phyloP scores from a whole-genome alignment of 2,329 filamentous ascomycete genomes.

The Myrmaecium sp. region DNA sequence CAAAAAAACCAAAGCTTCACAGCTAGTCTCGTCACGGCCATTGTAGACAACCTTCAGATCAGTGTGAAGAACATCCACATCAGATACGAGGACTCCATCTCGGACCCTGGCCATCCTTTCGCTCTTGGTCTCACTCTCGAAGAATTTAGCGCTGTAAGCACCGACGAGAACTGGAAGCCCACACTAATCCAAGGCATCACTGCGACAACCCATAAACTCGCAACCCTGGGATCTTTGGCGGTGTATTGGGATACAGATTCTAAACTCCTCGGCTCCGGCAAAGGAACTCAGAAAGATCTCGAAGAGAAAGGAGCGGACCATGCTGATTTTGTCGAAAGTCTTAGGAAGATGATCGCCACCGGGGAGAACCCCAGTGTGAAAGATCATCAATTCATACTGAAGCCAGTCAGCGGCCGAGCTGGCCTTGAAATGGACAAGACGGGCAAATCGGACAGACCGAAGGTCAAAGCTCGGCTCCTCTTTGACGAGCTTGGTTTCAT shows the following conservation, averaged over 20 bases:
- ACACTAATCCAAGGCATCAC: constrained; percentile 86
- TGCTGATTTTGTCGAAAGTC: constrained; percentile 57
- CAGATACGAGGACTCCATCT: constrained; percentile 94
- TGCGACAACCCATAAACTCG: constrained; percentile 78
- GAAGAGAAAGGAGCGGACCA: constrained; percentile 37
- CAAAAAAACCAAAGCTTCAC: constrained; percentile 97
- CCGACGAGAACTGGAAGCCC: constrained; percentile 84
- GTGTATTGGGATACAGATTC: constrained; percentile 98
- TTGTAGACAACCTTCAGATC: constrained; percentile 96
- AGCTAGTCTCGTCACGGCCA: constrained; percentile 83
- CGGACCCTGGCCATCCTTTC: constrained; percentile 86
- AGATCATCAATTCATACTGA: constrained; percentile 82
- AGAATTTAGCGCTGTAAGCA: constrained; percentile 94
- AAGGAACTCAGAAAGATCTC: constrained; percentile 46
- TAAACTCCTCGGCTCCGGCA: constrained; percentile 63
- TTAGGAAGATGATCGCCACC: constrained; percentile 65
- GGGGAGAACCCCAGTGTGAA: constrained; percentile 39
- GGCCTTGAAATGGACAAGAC: constrained; percentile 93
- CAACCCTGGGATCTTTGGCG: constrained; percentile 73
- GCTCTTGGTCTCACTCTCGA: constrained; percentile 82
- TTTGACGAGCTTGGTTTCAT: constrained; percentile 97
- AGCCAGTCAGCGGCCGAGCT: constrained; percentile 86
- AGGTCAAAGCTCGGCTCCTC: constrained; percentile 75
- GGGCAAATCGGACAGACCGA: constrained; percentile 59
- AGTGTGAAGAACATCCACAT: constrained; percentile 97